Conservation (phyloP, 495 filamentous ascomycete genomes). For the Cairneyella variabilis region DNA sequence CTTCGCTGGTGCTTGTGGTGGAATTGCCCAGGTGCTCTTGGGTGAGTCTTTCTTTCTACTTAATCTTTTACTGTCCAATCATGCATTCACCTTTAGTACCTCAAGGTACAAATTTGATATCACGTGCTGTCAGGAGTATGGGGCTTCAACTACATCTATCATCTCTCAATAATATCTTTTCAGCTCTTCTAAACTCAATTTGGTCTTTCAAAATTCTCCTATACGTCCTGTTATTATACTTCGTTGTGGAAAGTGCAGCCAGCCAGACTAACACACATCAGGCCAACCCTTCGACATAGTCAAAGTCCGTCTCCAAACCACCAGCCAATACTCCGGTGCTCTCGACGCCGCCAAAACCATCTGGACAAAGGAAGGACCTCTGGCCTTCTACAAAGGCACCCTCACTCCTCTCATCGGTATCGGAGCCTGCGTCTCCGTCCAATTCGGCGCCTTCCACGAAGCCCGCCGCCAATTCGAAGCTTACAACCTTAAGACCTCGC, state of each 20-base stretch:
- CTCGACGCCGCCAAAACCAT: constrained; percentile 77
- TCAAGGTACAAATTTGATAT: constrained; percentile 7
- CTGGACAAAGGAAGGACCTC: constrained; percentile 78
- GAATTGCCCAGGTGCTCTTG: constrained; percentile 89
- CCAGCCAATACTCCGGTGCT: constrained; percentile 72
- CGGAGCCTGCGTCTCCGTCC: constrained; percentile 93
- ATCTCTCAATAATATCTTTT: too few species aligned
- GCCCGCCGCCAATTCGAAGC: constrained; percentile 82
- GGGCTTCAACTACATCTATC: too few species aligned
- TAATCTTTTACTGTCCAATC: constrained; percentile 1
- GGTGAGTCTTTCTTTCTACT: constrained; percentile 53
- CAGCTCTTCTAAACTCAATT: not conserved
- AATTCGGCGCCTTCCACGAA: constrained; percentile 96
- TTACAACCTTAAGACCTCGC: constrained; percentile 51
- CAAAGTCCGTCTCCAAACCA: constrained; percentile 95
- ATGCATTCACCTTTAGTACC: not conserved
- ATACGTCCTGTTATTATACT: not conserved
- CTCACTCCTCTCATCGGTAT: constrained; percentile 95
- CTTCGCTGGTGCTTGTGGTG: constrained; percentile 84
- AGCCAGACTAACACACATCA: constrained; percentile 34
- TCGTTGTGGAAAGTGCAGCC: not conserved
- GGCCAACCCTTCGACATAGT: constrained; percentile 99
- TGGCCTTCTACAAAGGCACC: constrained; percentile 98
- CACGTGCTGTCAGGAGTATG: constrained; percentile 9
- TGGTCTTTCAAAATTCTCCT: not conserved